Base-by-base conservation (phyloP, 169 alveolate species). In the Perkinsus chesapeaki region DNA sequence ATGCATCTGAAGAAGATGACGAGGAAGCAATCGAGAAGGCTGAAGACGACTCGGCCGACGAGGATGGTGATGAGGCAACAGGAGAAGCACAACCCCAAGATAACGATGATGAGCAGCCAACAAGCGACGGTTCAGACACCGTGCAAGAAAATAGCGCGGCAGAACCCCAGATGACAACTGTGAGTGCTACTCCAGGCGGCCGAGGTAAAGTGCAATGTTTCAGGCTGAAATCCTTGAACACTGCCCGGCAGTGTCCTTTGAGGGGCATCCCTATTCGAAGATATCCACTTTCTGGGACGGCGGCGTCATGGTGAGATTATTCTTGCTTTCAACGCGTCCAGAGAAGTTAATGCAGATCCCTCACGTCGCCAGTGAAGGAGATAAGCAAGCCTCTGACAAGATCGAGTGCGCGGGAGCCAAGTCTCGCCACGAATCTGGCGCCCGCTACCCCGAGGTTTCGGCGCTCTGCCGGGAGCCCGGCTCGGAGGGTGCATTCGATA, bases 361-460 rank as follows among this genome's bases (percentile, higher is more conserved):
- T 60, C 31, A 60, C 37, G 23, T 60, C 12, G 37, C 82, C 31
- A 27, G 31, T 5, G 82, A 60, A 23, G 82, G 82, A 27, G 82
- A 60, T 3, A 34, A 16, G 1, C 82, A 60, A 60, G 12, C 82
- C 82, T 60, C 23, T 34, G 82, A 60, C 31, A 60, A 23, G 82
- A 60, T 60, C 82, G 82, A 60, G 82, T 60, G 82, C 82, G 82
- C 82, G 7, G 82, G 82, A 60, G 82, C 82, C 82, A 34, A 60
- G 82, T 60, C 82, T 16, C 82, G 82, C 12, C 82, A 60, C 31
- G 82, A 60, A 34, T 34, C 82, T 34, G 82, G 23, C 82, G 82
- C 82, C 27, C 82, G 82, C 31, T 60, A 60, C 31, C 82, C 82
- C 31, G 82, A 60, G 82, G 82, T 60, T 9, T 60, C 82, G 12